Conservation (phyloP, 768 basidiomycete species). For the Tylopilus rubrobrunneus region DNA sequence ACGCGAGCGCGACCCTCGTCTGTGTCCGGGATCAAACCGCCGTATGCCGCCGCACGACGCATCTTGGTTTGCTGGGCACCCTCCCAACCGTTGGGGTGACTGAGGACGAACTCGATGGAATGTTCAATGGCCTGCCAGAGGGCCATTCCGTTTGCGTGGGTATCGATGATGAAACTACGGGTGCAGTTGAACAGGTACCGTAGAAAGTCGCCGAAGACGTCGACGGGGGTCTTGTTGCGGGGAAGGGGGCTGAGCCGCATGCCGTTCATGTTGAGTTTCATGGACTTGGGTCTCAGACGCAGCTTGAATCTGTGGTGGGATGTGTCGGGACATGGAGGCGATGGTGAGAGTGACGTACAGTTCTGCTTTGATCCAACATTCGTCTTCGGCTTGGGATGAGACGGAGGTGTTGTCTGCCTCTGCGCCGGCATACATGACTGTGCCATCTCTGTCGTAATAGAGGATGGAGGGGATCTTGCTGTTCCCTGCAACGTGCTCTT, state of each 20-base stretch:
- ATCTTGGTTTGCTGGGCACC: slow-evolving; percentile 72
- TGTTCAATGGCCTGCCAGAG: slow-evolving; percentile 70
- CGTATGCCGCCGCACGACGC: slow-evolving; percentile 69
- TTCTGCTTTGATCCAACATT: slow-evolving; percentile 72
- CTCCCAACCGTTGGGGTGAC: slow-evolving; percentile 84
- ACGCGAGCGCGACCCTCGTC: slow-evolving; percentile 70
- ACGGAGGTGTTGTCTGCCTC: slow-evolving; percentile 65
- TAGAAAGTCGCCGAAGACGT: slow-evolving; percentile 79
- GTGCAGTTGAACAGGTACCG: slow-evolving; percentile 73
- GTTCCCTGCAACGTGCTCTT: slow-evolving; percentile 83
- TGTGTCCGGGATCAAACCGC: slow-evolving; percentile 70
- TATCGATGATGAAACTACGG: slow-evolving; percentile 70
- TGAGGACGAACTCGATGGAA: slow-evolving; percentile 69
- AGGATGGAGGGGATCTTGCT: slow-evolving; percentile 78
- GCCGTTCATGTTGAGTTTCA: slow-evolving; percentile 82
- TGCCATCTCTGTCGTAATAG: slow-evolving; percentile 66
- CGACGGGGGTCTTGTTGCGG: slow-evolving; percentile 59
- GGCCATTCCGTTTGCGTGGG: slow-evolving; percentile 71
- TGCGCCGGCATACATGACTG: slow-evolving; percentile 69
- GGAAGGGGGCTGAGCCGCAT: slow-evolving; percentile 72
- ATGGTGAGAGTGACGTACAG: slow-evolving; percentile 45
- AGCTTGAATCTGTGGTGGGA: slow-evolving; percentile 61
- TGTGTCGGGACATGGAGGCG: neutral
- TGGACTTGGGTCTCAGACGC: slow-evolving; percentile 69
- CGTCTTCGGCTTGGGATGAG: slow-evolving; percentile 67